Evolutionary conservation across 352 stramenopile genomes (phyloP).

Genomic region (Phytophthora brassicae): DNA sequence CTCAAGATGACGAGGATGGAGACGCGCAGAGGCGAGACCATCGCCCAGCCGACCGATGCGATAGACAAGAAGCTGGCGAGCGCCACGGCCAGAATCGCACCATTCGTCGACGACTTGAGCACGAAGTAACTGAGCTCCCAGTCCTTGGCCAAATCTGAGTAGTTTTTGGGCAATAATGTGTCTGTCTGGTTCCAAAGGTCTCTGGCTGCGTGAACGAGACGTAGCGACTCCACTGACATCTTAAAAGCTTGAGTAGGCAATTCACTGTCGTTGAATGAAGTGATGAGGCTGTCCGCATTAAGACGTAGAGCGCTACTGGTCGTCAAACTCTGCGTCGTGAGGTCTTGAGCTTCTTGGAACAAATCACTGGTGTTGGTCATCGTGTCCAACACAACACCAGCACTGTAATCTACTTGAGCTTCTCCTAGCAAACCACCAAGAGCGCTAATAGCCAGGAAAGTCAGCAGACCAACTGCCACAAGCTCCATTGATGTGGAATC

Average conservation of each 20-base stretch:
- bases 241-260: conserved; percentile 64
- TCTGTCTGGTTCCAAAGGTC: conserved; percentile 55
- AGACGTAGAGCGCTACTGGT: conserved; percentile 45
- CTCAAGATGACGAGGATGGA: conserved; percentile 79
- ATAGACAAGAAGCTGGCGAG: conserved; percentile 81
- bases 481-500: conserved; percentile 66
- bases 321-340: conserved; percentile 35
- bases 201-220: conserved; percentile 58
- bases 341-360: conserved; percentile 45
- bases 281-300: conserved; percentile 59
- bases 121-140: conserved; percentile 82
- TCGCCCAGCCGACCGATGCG: conserved; percentile 77
- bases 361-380: conserved; percentile 72
- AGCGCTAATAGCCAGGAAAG: conserved; percentile 71
- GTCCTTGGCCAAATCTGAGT: conserved; percentile 47
- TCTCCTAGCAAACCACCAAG: conserved; percentile 72
- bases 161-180: conserved; percentile 59
- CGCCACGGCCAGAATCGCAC: conserved; percentile 70
- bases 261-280: conserved; percentile 71
- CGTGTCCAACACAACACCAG: conserved; percentile 64
- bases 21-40: conserved; percentile 70
- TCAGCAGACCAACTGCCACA: conserved; percentile 68
- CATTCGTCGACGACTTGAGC: conserved; percentile 81
- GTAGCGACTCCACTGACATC: conserved; percentile 61
- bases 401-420: conserved; percentile 83